phyloP scores from a whole-genome alignment of 257 asterid genomes.

The Oldenlandia corymbosa region DNA sequence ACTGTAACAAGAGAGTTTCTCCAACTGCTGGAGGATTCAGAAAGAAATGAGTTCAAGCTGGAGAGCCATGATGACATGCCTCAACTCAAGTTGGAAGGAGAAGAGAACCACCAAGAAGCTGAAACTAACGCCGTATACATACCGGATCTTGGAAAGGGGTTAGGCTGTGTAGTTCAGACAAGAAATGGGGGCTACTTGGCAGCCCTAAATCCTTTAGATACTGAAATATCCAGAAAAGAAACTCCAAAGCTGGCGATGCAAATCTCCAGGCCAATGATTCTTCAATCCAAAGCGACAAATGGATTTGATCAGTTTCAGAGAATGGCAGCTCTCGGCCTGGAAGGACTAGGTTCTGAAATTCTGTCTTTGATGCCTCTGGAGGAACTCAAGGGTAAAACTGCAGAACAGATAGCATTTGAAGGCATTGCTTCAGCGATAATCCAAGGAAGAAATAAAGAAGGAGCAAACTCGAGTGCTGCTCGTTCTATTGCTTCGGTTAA shows the following conservation, averaged over 20 bases:
- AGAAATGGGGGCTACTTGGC: conserved; percentile 80
- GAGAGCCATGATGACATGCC: conserved; percentile 23
- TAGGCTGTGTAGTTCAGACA: conserved; percentile 82
- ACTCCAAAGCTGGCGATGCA: conserved; percentile 83
- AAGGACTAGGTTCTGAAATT: conserved; percentile 51
- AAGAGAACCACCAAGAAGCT: conserved; percentile 19
- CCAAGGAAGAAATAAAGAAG: conserved; percentile 71
- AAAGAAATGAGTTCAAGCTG: conserved; percentile 20
- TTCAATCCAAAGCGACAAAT: conserved; percentile 32
- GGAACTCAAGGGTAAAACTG: conserved; percentile 76
- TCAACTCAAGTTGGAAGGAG: conserved; percentile 21
- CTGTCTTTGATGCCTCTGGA: conserved; percentile 69
- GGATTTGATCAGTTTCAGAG: conserved; percentile 70
- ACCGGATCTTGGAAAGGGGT: conserved; percentile 85
- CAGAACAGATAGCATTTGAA: conserved; percentile 90
- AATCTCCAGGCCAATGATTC: conserved; percentile 58
- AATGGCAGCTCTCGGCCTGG: conserved; percentile 64
- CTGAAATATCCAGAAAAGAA: conserved; percentile 38
- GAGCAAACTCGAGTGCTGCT: conserved; percentile 84
- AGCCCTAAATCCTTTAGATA: conserved; percentile 65
- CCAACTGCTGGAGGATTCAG: conserved; percentile 63
- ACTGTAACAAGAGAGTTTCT: conserved; percentile 78
- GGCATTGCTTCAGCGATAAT: conserved; percentile 86
- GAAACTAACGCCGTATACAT: conserved; percentile 34
- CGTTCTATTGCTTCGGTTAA: conserved; percentile 60